phyloP scores from a whole-genome alignment of 768 basidiomycete genomes.

The Tremella mesenterica region DNA sequence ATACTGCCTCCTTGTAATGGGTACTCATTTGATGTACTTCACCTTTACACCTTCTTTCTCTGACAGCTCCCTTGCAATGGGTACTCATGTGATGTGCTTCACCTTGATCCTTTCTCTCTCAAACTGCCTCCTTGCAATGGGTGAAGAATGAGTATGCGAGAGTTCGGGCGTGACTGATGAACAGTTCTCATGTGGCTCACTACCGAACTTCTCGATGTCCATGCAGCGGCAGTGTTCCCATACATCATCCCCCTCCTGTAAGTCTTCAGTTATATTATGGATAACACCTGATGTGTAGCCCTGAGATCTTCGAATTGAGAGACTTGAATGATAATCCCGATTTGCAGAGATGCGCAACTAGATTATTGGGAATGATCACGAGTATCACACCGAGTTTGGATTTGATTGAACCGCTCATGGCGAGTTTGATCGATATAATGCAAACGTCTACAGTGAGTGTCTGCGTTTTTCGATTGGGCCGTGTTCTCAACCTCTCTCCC shows the following conservation, averaged over 20 bases:
- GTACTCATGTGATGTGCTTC: too few species aligned
- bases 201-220: slow-evolving; percentile 63
- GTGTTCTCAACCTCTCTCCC: too few species aligned
- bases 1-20: too few species aligned
- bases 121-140: too few species aligned
- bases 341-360: slow-evolving; percentile 68
- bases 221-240: slow-evolving; percentile 67
- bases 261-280: slow-evolving; percentile 38
- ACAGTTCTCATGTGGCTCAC: slow-evolving; percentile 75
- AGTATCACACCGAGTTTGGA: slow-evolving; percentile 64
- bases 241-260: slow-evolving; percentile 70
- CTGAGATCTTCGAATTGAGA: slow-evolving; percentile 79
- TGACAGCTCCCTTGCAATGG: too few species aligned
- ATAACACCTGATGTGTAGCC: slow-evolving; percentile 50
- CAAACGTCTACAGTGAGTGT: slow-evolving; percentile 66
- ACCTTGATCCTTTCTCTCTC: too few species aligned
- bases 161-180: slow-evolving; percentile 10
- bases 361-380: slow-evolving; percentile 71
- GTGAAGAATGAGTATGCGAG: too few species aligned
- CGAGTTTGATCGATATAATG: slow-evolving; percentile 66
- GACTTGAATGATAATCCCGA: slow-evolving; percentile 76
- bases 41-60: too few species aligned
- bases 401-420: slow-evolving; percentile 61
- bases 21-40: too few species aligned
- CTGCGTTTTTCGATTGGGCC: too few species aligned